Conservation (phyloP, 805 yeast genomes). For the Ogataea salicorniae region DNA sequence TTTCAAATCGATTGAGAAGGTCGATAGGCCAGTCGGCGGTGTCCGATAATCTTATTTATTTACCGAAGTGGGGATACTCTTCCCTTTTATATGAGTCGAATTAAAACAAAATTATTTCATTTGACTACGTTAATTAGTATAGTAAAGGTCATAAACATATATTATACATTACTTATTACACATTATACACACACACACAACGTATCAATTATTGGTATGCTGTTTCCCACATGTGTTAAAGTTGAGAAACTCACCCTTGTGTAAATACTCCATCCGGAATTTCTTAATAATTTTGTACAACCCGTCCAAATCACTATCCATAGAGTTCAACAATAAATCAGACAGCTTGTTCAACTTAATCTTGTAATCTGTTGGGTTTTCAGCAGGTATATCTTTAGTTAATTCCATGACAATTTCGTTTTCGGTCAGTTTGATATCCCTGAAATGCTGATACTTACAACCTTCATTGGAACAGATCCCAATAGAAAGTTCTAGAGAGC, state of each 20-base stretch:
- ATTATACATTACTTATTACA: background rate
- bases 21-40: no score
- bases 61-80: no score
- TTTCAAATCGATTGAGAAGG: no score
- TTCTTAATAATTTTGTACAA: constrained; percentile 6
- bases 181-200: no score
- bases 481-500: constrained; percentile 12
- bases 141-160: background rate
- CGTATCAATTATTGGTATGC: background rate
- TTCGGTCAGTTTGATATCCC: constrained; percentile 6
- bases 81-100: no score
- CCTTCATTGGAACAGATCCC: constrained; percentile 9
- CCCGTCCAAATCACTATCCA: constrained; percentile 3
- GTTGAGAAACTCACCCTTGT: constrained; percentile 4
- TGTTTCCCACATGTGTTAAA: constrained; percentile 1
- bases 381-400: constrained; percentile 11
- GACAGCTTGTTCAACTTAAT: constrained; percentile 5
- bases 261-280: constrained; percentile 3
- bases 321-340: constrained; percentile 1
- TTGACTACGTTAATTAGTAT: no score
- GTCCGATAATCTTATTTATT: no score
- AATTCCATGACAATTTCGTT: constrained; percentile 10
- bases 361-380: constrained; percentile 6
- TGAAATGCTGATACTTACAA: constrained; percentile 15
- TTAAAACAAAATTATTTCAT: no score